Evolutionary conservation across 2,329 filamentous ascomycete species (phyloP).

Genomic region (Talaromyces sp.): DNA sequence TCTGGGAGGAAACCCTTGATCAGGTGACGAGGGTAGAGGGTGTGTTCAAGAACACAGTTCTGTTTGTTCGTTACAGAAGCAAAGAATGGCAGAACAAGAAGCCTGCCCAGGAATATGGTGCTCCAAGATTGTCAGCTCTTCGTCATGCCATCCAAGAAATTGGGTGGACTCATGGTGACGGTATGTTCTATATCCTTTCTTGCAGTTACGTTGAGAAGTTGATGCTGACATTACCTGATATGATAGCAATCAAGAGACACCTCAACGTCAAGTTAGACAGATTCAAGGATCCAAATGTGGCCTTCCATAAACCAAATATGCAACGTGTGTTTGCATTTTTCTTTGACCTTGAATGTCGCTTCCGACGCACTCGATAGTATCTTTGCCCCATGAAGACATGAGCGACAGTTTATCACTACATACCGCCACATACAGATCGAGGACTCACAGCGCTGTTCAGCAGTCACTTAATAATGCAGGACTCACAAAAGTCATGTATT

Average conservation of each 20-base stretch:
- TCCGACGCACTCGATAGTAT: neutral
- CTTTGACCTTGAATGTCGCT: neutral
- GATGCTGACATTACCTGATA: neutral
- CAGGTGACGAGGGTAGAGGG: neutral
- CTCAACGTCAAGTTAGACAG: neutral
- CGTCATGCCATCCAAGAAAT: neutral
- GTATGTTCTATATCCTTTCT: neutral
- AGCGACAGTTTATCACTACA: neutral
- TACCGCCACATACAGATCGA: neutral
- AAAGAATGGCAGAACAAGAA: neutral
- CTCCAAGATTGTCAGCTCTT: neutral
- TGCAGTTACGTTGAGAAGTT: no score
- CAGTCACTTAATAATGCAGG: neutral
- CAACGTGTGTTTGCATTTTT: slow-evolving; percentile 9
- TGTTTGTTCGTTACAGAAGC: neutral
- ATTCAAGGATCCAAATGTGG: neutral
- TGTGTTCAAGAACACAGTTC: neutral
- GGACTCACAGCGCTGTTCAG: neutral
- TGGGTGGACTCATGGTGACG: neutral
- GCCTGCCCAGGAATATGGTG: neutral
- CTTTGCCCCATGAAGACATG: neutral
- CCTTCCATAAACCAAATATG: neutral
- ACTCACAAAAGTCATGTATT: no score
- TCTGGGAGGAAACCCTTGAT: neutral
- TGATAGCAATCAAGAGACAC: neutral